Evolutionary conservation across 352 stramenopile species (phyloP).

Genomic region (Globisporangium echinulatum): DNA sequence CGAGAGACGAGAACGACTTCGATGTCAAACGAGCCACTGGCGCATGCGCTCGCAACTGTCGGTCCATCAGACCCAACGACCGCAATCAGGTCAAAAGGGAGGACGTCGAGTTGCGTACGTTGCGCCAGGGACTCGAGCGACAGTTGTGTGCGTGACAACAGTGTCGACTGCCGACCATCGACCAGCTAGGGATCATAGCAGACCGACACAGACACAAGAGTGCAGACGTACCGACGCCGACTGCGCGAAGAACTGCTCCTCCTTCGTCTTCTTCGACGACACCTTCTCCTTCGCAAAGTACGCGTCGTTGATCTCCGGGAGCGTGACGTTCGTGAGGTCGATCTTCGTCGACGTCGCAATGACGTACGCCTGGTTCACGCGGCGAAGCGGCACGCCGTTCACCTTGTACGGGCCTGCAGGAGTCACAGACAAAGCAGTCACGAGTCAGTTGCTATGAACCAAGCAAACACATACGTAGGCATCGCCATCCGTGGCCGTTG

Average conservation of each 20-base stretch:
- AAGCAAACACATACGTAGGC: not conserved
- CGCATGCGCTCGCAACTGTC: not conserved
- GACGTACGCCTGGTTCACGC: constrained; percentile 98
- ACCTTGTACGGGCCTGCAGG: constrained; percentile 96
- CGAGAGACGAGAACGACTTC: not conserved
- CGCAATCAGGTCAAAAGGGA: not conserved
- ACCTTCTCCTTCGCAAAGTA: constrained; percentile 96
- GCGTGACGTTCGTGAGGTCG: constrained; percentile 89
- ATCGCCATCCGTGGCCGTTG: not conserved
- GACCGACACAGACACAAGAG: not conserved
- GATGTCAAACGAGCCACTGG: not conserved
- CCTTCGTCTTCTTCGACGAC: constrained; percentile 86
- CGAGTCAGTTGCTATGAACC: not conserved
- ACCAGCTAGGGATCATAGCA: not conserved
- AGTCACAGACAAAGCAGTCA: not conserved
- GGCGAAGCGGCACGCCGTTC: constrained; percentile 97
- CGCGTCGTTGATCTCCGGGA: constrained; percentile 93
- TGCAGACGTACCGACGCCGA: constrained; percentile 62
- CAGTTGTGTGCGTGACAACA: not conserved
- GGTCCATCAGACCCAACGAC: too few species aligned
- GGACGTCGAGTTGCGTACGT: not conserved
- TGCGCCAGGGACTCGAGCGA: not conserved
- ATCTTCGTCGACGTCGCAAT: constrained; percentile 98
- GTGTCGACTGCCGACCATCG: not conserved
- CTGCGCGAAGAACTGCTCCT: constrained; percentile 98